Base-by-base conservation (phyloP, 257 asterid genomes). In the Petrea volubilis region DNA sequence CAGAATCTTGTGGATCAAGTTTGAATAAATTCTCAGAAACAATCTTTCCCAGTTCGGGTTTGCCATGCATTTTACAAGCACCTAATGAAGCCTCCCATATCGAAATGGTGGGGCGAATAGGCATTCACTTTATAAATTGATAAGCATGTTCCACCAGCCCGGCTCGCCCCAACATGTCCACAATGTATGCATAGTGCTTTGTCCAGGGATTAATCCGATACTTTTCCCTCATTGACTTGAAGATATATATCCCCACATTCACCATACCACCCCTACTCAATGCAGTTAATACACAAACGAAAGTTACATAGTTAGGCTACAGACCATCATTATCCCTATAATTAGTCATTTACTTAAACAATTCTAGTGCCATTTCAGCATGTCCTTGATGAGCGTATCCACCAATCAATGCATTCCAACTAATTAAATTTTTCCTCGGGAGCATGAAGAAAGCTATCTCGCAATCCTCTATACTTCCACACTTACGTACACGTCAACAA, bases 211-310 rank as follows among this genome's bases (percentile, higher is more conserved):
- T 75, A 15, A 91, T 71, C 7, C 93, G 87, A 38, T 87, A 85
- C 50, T 68, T 81, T 4, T 36, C 62, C 81, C 49, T 78, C 97
- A 94, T 91, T 1, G 85, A 77, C 51, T 86, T 76, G 52, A 94
- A 91, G 38, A 91, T 81, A 23, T 86, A 60, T 84, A 91, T 79
- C 47, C 98, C 98, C 15, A 24, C 57, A 3, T 81, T 50, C 60
- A 91, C 95, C 86, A 78, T 74, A 33, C 98, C 98, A n/a, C 94
- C 87, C 83, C 97, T 76, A 64, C 98, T 91, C 53, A 97, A 94
- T 5, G 97, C 98, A 23, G 96, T 79, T 69, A 94, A 70, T 46
- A 91, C 86, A 21, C 85, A 84, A 68, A 93, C 95, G 24, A 93
- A 80, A 0, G 98, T 93, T 51, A 93, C 90, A 25, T 86, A 81